Base-by-base conservation (phyloP, 2,329 filamentous ascomycete species). In the Pseudocercospora macadamiae region DNA sequence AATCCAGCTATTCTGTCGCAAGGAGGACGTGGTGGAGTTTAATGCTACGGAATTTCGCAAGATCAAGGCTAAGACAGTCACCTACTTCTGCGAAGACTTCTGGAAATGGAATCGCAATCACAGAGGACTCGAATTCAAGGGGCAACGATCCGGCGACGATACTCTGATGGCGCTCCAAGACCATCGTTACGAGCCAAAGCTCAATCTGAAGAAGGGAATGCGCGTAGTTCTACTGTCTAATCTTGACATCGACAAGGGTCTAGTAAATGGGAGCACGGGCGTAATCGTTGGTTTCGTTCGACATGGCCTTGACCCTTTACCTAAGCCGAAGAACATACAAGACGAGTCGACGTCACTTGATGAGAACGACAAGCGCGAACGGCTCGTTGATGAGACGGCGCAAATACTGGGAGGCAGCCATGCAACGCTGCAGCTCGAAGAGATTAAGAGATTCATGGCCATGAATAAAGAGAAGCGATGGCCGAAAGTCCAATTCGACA, bases 401-500 rank as follows among this genome's bases (percentile, higher is more conserved):
- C n/a, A 39, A 10, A 9, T 14, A n/a, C 4, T 39, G 3, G 36
- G 36, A 9, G 36, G 36, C 1, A 19, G 6, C 3, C 6, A 39
- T 9, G 36, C 16, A 2, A 3, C n/a, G 16, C 36, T 39, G 9
- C 36, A 39, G 16, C 10, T 9, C 4, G 16, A 10, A 2, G 2
- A 39, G 9, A 19, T 39, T 6, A 39, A 21, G 36, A 2, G 6
- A 1, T 39, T 39, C 16, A 39, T 39, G 3, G 36, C 36, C 6
- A 32, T 32, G 6, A 32, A 32, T 32, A 6, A 32, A 12, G 6
- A 32, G 6, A 12, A 32, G 28, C 12, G 28, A 6, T 39, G 36
- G 80, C 82, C 83, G 0, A 67, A 82, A 1, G 82, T 87, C 2
- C 63, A 64, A 0, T 87, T 87, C 61, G 71, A 77, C 19, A 83